phyloP scores from a whole-genome alignment of 2,329 filamentous ascomycete species.

The Cladosporium halotolerans region DNA sequence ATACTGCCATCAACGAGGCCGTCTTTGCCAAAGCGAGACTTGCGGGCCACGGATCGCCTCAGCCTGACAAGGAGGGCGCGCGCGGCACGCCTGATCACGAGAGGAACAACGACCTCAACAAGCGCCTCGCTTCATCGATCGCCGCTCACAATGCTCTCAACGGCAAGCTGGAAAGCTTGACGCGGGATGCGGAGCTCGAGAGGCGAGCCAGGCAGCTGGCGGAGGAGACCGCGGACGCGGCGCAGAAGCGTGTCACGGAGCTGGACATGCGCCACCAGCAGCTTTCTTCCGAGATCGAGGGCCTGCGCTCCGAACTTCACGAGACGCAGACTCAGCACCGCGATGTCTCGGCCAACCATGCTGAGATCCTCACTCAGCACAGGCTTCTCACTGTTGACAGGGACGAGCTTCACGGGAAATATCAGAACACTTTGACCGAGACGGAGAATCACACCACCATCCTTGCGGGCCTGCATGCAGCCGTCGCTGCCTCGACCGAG shows the following conservation, averaged over 20 bases:
- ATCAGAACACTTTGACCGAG: constrained; percentile 60
- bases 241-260: constrained; percentile 75
- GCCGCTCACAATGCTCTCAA: constrained; percentile 75
- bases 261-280: constrained; percentile 79
- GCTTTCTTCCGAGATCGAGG: constrained; percentile 77
- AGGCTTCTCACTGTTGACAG: constrained; percentile 82
- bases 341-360: constrained; percentile 70
- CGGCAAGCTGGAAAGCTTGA: constrained; percentile 63
- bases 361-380: constrained; percentile 68
- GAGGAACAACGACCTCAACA: constrained; percentile 67
- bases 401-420: constrained; percentile 63
- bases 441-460: constrained; percentile 64
- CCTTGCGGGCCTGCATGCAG: constrained; percentile 68
- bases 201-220: constrained; percentile 73
- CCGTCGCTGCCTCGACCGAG: constrained; percentile 70
- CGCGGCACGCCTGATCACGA: constrained; percentile 50
- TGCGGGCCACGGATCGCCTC: constrained; percentile 60
- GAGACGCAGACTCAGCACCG: constrained; percentile 69
- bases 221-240: constrained; percentile 77
- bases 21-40: constrained; percentile 91
- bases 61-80: constrained; percentile 51
- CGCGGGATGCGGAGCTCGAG: constrained; percentile 71
- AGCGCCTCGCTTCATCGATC: constrained; percentile 75
- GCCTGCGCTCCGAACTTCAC: constrained; percentile 78
- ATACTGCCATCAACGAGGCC: constrained; percentile 89